phyloP scores from a whole-genome alignment of 441 rosid species.

The Eutrema salsugineum region DNA sequence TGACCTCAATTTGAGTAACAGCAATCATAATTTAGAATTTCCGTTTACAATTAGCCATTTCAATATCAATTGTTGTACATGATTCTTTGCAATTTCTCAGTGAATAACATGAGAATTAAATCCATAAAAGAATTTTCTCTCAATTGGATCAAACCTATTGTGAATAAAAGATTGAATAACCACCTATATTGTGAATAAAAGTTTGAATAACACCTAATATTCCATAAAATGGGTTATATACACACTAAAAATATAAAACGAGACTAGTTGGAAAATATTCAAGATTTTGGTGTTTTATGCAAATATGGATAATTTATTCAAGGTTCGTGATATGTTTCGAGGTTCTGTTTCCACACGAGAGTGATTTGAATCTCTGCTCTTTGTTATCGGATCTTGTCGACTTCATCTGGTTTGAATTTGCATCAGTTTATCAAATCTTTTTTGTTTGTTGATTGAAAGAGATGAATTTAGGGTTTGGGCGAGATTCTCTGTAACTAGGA shows the following conservation, averaged over 20 bases:
- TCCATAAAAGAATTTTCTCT: neutral
- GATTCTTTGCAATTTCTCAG: neutral
- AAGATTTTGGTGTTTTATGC: neutral
- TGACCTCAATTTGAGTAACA: no score
- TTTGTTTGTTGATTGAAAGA: neutral
- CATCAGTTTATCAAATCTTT: constrained; percentile 16
- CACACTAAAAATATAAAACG: neutral
- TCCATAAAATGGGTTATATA: neutral
- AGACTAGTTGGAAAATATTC: neutral
- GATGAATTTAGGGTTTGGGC: constrained; percentile 21
- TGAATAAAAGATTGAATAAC: neutral
- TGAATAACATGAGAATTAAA: neutral
- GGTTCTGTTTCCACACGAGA: neutral
- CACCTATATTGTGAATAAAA: neutral
- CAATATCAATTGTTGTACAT: neutral
- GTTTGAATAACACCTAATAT: neutral
- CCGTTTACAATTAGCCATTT: neutral
- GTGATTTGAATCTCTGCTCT: constrained; percentile 17
- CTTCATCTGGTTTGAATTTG: neutral
- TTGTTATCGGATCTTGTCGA: constrained; percentile 5
- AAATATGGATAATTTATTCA: constrained; percentile 13
- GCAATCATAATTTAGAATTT: neutral
- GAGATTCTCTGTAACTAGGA: neutral
- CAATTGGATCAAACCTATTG: neutral
- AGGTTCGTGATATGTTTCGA: constrained; percentile 13